Conservation (phyloP, 164 flowering plant species). For the Berberis vulgaris region DNA sequence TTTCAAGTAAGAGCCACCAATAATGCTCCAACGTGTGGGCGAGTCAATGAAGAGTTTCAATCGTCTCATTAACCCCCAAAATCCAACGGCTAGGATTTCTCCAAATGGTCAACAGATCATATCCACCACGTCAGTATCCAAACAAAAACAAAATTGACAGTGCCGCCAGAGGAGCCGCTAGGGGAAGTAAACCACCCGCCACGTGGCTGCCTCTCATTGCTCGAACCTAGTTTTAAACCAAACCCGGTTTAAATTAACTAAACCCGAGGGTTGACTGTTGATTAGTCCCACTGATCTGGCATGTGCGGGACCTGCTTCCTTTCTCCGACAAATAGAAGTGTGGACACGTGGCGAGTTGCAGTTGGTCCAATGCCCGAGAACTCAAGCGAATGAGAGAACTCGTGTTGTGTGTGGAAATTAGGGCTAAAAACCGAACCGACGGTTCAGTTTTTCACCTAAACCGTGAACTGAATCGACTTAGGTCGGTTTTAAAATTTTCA, state of each 20-base stretch:
- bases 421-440: too few relatives aligned
- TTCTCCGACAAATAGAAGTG: background rate
- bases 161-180: background rate
- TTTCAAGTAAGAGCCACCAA: background rate
- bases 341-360: background rate
- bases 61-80: background rate
- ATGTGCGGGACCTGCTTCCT: background rate
- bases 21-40: background rate
- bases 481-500: too few relatives aligned
- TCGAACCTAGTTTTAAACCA: background rate
- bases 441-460: too few relatives aligned
- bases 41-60: background rate
- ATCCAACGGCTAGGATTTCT: background rate
- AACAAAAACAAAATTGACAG: background rate
- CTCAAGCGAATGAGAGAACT: too few relatives aligned
- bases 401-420: too few relatives aligned
- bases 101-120: background rate
- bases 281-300: background rate
- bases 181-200: background rate
- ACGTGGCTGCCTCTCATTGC: background rate
- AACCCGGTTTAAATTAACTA: too few relatives aligned
- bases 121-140: background rate
- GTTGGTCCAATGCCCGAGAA: background rate
- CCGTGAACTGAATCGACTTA: too few relatives aligned
- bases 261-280: slow-evolving; percentile 1